Evolutionary conservation across 352 stramenopile species (phyloP), one percentile per base, ranked within the genome.

Genomic region (Phytophthora ohioensis): DNA sequence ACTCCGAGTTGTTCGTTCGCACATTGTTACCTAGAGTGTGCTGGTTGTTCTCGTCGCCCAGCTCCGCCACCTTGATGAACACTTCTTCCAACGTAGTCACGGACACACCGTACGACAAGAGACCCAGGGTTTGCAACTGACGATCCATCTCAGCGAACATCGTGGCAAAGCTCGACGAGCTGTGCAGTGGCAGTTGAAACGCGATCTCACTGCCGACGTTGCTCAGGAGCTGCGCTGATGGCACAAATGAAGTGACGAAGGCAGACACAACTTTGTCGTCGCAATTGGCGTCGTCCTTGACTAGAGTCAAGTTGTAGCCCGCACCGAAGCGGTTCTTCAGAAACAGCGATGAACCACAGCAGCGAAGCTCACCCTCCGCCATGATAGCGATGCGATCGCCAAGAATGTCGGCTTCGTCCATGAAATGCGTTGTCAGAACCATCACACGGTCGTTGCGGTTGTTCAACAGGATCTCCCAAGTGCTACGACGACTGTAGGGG

Each of bases 381-480:
- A 95, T 94, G 46, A 95, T 92, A 27, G 85, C 78, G 31, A 95
- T 91, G 6, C 85, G 81, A 55, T 95, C 88, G 17, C 80, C 85
- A 13, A 98, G 68, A 6, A 93, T 74, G 64, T 97, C 88, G 5
- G 89, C 87, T 67, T 97, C 92, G 48, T 82, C 93, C 93, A 98
- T 98, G 69, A 98, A 98, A 64, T 99, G 96, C 45, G 93, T 98
- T 5, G 90, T 98, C 10, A 98, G 62, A 27, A 98, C 53, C 53
- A 60, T 60, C 15, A 56, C 49, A 31, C 49, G 49, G 32, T 56
- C 32, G 8, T 56, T 56, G 13, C 49, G 49, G 49, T 60, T 60
- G 38, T 60, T 60, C 30, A 60, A 4, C 53, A 60, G 27, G 12
- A 97, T 76, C 36, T 94, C 73, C 91, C 91, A 98, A 73, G 98